Percentiles rank a stretch among this genome's conserved stretches.
Conservation (phyloP, 768 basidiomycete genomes). For the Inosperma sp. region DNA sequence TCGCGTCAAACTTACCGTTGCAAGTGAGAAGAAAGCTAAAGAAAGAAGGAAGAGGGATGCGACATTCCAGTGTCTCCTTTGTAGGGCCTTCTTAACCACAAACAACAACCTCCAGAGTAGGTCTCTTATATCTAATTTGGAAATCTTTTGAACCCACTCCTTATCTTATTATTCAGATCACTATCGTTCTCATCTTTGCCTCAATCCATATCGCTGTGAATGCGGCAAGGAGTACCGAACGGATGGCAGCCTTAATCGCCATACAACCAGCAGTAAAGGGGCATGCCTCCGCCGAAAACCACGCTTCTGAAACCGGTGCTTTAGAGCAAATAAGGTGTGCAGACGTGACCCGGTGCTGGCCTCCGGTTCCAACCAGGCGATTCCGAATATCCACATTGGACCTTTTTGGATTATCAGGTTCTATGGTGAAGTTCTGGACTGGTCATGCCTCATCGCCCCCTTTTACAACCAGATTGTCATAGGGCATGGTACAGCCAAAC, state of each 20-base stretch:
- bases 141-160: not conserved
- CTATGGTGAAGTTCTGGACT: too few species aligned
- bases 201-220: not conserved
- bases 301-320: not conserved
- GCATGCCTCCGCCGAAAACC: not conserved
- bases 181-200: not conserved
- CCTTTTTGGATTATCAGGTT: too few species aligned
- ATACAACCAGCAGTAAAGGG: conserved; percentile 4
- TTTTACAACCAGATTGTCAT: too few species aligned
- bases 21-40: not conserved
- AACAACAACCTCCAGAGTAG: conserved; percentile 3
- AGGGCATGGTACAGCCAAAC: too few species aligned
- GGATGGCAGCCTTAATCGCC: conserved; percentile 3
- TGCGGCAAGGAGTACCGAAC: conserved; percentile 2
- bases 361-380: too few species aligned
- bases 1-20: not conserved
- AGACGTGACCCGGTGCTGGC: not conserved
- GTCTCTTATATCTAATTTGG: not conserved
- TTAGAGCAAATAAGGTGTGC: not conserved
- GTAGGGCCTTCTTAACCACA: not conserved
- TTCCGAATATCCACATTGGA: too few species aligned
- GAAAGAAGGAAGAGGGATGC: not conserved
- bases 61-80: not conserved
- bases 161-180: not conserved
- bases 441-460: too few species aligned